Base-by-base conservation (phyloP, 805 yeast species). In the Blastobotrys peoriensis region DNA sequence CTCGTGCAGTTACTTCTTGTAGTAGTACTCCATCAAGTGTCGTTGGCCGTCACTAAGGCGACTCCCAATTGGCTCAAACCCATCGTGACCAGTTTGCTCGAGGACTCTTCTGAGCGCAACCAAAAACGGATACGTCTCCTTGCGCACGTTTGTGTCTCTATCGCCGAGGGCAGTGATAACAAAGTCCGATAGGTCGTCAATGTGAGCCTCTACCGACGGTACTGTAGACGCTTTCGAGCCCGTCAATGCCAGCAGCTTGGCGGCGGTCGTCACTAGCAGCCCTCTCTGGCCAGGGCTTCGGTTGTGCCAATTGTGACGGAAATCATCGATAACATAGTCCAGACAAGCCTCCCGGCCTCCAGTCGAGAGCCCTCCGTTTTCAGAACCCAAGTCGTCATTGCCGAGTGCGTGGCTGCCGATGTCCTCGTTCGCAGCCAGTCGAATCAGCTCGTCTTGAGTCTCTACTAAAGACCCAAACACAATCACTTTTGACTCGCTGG, bases 91-190 rank as follows among this genome's bases (percentile, higher is more conserved):
- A 39, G 47, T 51, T 3, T 49, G 36, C 9, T 41, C 43, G 16
- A 55, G 49, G 15, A 30, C 22, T 28, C 33, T 22, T 13, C 46
- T 38, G 37, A 48, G 44, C n/a, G 18, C 34, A 9, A 41, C 47
- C 23, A 60, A 39, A n/a, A 52, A 44, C 1, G 61, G 60, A 46
- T 62, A 62, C 2, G 58, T 53, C 33, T 57, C 58, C 39, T 56
- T 50, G 16, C 65, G 55, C n/a, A 62, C 59, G 3, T 36, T 34
- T 13, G 54, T 52, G 35, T 57, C 59, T 13, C 38, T 33, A 41
- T 55, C 53, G 15, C 43, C 44, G 6, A 56, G 27, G 23, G 49
- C 49, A 15, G 23, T 18, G 5, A 46, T 22, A 19, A 52, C 42
- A 5, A 49, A 27, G 13, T 21, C 25, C n/a, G 42, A 40, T 21